Evolutionary conservation across 805 yeast species (phyloP), one percentile per base, ranked within the genome.

Genomic region (Vanderwaltozyma tropicalis): DNA sequence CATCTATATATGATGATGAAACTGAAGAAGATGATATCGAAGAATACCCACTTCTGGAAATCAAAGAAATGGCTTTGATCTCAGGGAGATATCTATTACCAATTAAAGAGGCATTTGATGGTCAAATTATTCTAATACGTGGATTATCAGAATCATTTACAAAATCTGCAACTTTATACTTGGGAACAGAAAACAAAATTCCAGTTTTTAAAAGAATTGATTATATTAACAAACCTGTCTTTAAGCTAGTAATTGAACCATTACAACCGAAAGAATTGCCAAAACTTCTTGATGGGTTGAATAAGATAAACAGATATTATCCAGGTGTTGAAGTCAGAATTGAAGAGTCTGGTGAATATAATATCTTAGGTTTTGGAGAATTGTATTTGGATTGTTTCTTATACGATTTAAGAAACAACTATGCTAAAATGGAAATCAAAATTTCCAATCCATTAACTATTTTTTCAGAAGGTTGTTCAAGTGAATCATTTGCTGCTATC

Each of bases 331-430:
- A 69, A 16, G 64, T 83, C n/a, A 75, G 71, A 44, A 85, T 81
- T 1, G 95, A 86, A 54, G 94, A 84, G 46, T 80, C 88, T 36
- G 96, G 96, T 2, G 96, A 87, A 49, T 85, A 81, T 53, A 76
- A 78, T 1, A 55, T 92, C 0, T 51, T 78, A 20, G 96, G 92
- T 0, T 74, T 85, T 9, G 98, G 98, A 6, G 97, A 92, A 52
- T 49, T 89, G 14, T 85, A 84, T 52, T 56, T 92, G 59, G 97
- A 92, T 57, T 83, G 92, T 47, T 62, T 82, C 18, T 59, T 92
- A 28, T 82, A 79, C 55, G 96, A 86, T 51, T 59, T 92, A 31
- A 65, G 96, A 44, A 56, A 64, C 20, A 63, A 73, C 24, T 81
- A 74, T 48, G 70, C 80, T 0, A 73, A 72, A 17, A 68, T 87